Evolutionary conservation across 768 basidiomycete genomes (phyloP), one percentile per base, ranked within the genome.

Genomic region (Macrolepiota dolichaula): DNA sequence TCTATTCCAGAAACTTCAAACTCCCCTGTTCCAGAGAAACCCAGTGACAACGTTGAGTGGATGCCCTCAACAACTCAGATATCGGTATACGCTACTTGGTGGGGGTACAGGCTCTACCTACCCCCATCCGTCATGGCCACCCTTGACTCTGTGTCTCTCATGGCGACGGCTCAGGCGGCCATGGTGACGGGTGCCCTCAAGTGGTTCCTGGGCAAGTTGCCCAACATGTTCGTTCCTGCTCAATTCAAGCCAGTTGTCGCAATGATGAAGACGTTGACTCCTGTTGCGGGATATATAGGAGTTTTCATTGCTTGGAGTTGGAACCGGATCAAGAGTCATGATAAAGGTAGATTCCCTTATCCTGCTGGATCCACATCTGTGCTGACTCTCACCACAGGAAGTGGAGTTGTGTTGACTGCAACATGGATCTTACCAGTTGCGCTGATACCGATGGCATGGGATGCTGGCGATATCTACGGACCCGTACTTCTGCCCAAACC

Each of bases 361-460:
- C 19, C 47, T 3, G 40, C 13, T 24, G 13, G 60, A 11, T 25
- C 22, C 13, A 38, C 50, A 37, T 60, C 56, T 64, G 66, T 65
- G 22, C 42, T 40, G 38, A 29, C 60, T 61, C 38, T 49, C 52
- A 66, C 46, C 61, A 22, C 27, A 89, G 91, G 91, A 0, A 77
- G 89, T 63, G 92, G 92, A 1, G 87, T 93, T n/a, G 85, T 89
- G 51, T 72, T 94, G 63, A 89, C 86, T 9, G 92, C 92, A 35
- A 91, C 91, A 13, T 94, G 92, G 92, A 71, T 93, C 47, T 74
- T 92, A 19, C 89, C 91, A 17, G 81, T 92, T 29, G 84, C 88
- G 4, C 75, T 93, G 55, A 79, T 94, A 35, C 91, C 92, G 4
- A 84, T 87, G 64, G 78, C 88, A 1, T 90, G 91, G 89, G 84